A percentile compares a stretch with the other conserved stretches of the same genome.
Conservation (phyloP, 192 early-diverging fungal genomes). For the Umbelopsis sp. region DNA sequence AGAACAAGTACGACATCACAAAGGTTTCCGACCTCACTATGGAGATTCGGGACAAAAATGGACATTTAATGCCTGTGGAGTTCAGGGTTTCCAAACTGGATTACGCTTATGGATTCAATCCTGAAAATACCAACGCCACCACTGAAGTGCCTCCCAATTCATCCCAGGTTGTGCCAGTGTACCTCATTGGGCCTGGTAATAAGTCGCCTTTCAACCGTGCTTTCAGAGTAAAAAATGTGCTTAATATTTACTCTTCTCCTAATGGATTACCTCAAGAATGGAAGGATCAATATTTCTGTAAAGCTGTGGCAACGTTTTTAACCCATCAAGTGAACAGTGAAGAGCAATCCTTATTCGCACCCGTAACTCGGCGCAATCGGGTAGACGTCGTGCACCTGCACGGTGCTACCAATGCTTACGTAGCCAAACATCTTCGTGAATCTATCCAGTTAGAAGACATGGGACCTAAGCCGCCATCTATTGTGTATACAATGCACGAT, state of each 20-base stretch:
- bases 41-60: slow-evolving; percentile 40
- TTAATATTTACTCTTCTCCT: slow-evolving; percentile 50
- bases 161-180: slow-evolving; percentile 39
- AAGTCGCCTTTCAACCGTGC: slow-evolving; percentile 46
- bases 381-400: slow-evolving; percentile 61
- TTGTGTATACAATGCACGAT: slow-evolving; percentile 62
- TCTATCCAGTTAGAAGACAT: slow-evolving; percentile 21
- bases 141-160: not conserved
- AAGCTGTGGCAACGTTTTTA: slow-evolving; percentile 52
- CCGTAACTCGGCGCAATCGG: not conserved
- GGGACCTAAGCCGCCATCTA: slow-evolving; percentile 43
- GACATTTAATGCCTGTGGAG: slow-evolving; percentile 28
- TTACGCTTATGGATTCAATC: slow-evolving; percentile 17
- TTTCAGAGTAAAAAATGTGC: slow-evolving; percentile 35
- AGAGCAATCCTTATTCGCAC: slow-evolving; percentile 53
- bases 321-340: slow-evolving; percentile 40
- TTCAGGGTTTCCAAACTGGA: slow-evolving; percentile 43
- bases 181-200: slow-evolving; percentile 51
- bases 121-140: slow-evolving; percentile 4
- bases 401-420: slow-evolving; percentile 57
- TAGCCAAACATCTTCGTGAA: slow-evolving; percentile 46
- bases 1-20: slow-evolving; percentile 29
- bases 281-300: slow-evolving; percentile 60
- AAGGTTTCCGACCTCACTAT: slow-evolving; percentile 28
- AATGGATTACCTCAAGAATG: slow-evolving; percentile 56